phyloP scores from a whole-genome alignment of 2,329 filamentous ascomycete species.

The Aspergillus sp. region DNA sequence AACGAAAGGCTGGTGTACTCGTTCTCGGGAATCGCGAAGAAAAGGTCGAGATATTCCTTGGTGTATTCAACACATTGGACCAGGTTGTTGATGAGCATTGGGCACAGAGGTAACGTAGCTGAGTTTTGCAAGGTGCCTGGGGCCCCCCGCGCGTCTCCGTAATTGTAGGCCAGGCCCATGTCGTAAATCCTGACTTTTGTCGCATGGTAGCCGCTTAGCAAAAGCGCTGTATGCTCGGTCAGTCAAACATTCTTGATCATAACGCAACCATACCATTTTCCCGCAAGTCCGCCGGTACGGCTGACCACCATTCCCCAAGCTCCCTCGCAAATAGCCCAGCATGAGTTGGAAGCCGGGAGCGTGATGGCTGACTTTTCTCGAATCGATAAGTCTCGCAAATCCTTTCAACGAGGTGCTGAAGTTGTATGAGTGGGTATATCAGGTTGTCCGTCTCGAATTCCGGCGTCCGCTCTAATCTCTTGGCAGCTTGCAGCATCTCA shows the following conservation, averaged over 20 bases:
- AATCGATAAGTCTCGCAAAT: constrained; percentile 1
- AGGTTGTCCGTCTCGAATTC: constrained; percentile 4
- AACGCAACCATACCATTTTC: neutral
- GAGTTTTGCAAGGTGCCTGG: neutral
- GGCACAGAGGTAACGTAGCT: neutral
- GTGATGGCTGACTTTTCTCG: neutral
- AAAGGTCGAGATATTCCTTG: constrained; percentile 1
- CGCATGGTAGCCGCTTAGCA: constrained; percentile 1
- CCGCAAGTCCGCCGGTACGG: neutral
- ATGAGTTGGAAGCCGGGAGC: neutral
- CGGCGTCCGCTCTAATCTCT: neutral
- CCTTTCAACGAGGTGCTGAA: neutral
- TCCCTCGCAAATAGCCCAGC: neutral
- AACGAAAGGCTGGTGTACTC: constrained; percentile 1
- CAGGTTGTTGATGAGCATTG: neutral
- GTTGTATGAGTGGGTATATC: constrained; percentile 5
- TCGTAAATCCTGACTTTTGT: constrained; percentile 1
- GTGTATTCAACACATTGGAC: neutral
- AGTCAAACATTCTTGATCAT: neutral
- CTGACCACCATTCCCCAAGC: constrained; percentile 2
- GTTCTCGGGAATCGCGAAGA: neutral
- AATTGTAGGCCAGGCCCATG: constrained; percentile 6
- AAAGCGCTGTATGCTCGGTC: neutral
- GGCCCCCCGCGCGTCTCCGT: neutral
- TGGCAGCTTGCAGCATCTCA: neutral